Evolutionary conservation across 148 eudicot genomes (phyloP), one percentile per base, ranked within the genome.

Genomic region (Chenopodium formosanum): DNA sequence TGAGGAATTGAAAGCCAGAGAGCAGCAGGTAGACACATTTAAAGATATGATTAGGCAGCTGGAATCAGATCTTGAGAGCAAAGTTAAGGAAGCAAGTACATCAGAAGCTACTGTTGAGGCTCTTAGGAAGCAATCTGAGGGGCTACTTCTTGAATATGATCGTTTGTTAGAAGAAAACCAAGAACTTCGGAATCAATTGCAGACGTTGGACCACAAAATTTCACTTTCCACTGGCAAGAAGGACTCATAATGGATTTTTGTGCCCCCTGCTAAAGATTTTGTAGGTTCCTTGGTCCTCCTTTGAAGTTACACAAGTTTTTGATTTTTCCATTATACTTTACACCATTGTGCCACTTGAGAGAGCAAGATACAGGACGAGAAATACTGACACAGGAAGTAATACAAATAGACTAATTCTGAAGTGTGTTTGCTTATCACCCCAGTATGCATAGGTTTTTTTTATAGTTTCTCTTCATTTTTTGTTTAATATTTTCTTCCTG

Each of bases 151-250:
- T 68, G 94, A 91, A 80, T 89, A 90, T 68, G 92, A 91, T 52
- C 88, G 89, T 65, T 81, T 89, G 86, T 86, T 83, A 10, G 88
- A 85, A 62, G 90, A 91, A 69, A 91, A 91, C 78, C 89, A 90
- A 82, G 87, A 85, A 85, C 91, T 90, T 73, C 81, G 88, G 3
- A 72, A 47, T 75, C 90, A 89, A 60, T 80, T 91, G 78, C 89
- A 79, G 63, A 81, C 81, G 27, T 1, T 85, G 71, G 91, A 91
- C 70, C 84, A 70, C 23, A 84, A 60, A 53, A 52, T 73, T 68
- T 86, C 90, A 1, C 83, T 40, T 76, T 85, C 86, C 19, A 75
- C 79, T 66, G 74, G 73, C 75, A 88, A 83, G 82, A 91, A 89
- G 84, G 85, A 88, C 67, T 82, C 85, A 3, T 84, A 64, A 85